A percentile compares a stretch with the other conserved stretches of the same genome.
Evolutionary conservation across 2,329 filamentous ascomycete species (phyloP).

Genomic region (Fusarium incarnatum): DNA sequence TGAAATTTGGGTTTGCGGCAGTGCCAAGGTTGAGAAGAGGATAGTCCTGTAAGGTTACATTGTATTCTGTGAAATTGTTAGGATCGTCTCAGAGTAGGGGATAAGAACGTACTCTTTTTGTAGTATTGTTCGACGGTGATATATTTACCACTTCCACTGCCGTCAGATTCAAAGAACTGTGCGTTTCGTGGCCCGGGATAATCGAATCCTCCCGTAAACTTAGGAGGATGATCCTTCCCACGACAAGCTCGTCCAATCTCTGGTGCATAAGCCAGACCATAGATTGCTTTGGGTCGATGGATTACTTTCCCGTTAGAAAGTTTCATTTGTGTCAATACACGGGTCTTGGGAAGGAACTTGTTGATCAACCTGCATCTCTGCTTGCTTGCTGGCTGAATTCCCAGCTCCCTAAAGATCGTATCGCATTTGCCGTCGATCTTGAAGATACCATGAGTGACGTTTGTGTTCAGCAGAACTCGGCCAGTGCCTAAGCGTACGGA

Average conservation of each 20-base stretch:
- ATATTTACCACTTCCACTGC: constrained; percentile 42
- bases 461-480: constrained; percentile 65
- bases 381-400: constrained; percentile 23
- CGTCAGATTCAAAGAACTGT: constrained; percentile 48
- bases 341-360: constrained; percentile 55
- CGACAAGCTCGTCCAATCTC: constrained; percentile 36
- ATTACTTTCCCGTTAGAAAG: constrained; percentile 50
- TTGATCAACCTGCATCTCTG: constrained; percentile 44
- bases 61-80: constrained; percentile 51
- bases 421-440: constrained; percentile 53
- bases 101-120: constrained; percentile 51
- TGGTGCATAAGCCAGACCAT: constrained; percentile 44
- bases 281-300: constrained; percentile 47
- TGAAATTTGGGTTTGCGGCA: constrained; percentile 66
- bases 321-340: constrained; percentile 51
- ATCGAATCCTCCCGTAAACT: constrained; percentile 41
- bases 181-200: constrained; percentile 51
- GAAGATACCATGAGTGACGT: constrained; percentile 67
- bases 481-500: constrained; percentile 66
- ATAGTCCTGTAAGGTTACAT: constrained; percentile 51
- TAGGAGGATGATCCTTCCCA: constrained; percentile 36
- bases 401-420: constrained; percentile 49
- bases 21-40: constrained; percentile 77
- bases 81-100: neutral
- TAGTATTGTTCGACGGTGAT: constrained; percentile 60